Percentiles rank a stretch among this genome's conserved stretches.
Conservation (phyloP, 306 rosid genomes). For the Vigna nakashimae region DNA sequence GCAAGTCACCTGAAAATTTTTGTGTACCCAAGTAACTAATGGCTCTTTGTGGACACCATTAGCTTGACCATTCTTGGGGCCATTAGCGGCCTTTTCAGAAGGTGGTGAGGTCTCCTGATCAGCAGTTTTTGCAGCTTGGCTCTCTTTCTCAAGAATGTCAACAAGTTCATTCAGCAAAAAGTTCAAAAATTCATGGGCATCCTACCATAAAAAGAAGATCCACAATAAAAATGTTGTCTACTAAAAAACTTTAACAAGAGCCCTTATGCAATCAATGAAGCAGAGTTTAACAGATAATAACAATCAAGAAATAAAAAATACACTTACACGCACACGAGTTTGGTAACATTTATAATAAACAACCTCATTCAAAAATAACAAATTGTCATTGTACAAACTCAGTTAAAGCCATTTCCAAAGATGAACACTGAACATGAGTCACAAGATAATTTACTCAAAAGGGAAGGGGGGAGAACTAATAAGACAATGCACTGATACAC, state of each 20-base stretch:
- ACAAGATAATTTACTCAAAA: background rate
- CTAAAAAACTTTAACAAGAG: slow-evolving; percentile 32
- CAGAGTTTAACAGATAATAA: slow-evolving; percentile 4
- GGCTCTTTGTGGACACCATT: slow-evolving; percentile 91
- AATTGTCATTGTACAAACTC: slow-evolving; percentile 7
- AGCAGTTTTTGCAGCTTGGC: slow-evolving; percentile 78
- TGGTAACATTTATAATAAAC: slow-evolving; percentile 13
- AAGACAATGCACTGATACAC: slow-evolving; percentile 7
- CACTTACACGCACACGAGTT: background rate
- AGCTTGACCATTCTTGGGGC: slow-evolving; percentile 66
- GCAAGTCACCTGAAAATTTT: slow-evolving; percentile 91
- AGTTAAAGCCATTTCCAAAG: slow-evolving; percentile 8
- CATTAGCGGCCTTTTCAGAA: slow-evolving; percentile 75
- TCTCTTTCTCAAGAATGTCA: slow-evolving; percentile 98
- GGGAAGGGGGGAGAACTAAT: background rate
- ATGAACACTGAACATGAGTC: slow-evolving; percentile 4
- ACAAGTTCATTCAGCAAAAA: slow-evolving; percentile 98
- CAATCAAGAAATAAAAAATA: slow-evolving; percentile 22
- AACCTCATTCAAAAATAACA: slow-evolving; percentile 23
- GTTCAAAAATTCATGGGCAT: slow-evolving; percentile 98
- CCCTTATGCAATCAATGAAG: background rate
- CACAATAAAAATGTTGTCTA: slow-evolving; percentile 36
- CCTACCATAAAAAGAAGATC: slow-evolving; percentile 64
- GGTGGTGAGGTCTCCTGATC: slow-evolving; percentile 83
- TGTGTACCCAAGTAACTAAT: slow-evolving; percentile 98